Conservation (phyloP, 176 grass and related monocot species). For the Phoenix roebelenii region DNA sequence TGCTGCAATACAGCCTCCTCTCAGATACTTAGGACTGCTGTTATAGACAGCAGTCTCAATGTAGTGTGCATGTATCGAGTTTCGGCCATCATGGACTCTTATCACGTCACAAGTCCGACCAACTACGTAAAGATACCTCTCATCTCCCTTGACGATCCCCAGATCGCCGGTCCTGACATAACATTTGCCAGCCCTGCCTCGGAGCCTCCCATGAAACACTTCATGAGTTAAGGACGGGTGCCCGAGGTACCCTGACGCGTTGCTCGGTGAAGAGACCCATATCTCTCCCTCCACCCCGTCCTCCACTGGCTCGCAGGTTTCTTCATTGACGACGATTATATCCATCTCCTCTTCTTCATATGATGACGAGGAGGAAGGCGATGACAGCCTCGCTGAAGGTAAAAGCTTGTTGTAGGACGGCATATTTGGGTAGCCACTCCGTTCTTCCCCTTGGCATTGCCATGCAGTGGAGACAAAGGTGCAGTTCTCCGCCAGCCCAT, state of each 20-base stretch:
- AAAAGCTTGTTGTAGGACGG: slow-evolving; percentile 35
- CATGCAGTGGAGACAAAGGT: slow-evolving; percentile 61
- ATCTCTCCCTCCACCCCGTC: slow-evolving; percentile 55
- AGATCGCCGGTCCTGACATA: slow-evolving; percentile 52
- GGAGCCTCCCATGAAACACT: slow-evolving; percentile 28
- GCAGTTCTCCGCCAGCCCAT: slow-evolving; percentile 54
- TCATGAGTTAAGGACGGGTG: slow-evolving; percentile 38
- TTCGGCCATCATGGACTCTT: neutral
- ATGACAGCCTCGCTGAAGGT: slow-evolving; percentile 38
- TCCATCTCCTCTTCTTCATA: slow-evolving; percentile 23
- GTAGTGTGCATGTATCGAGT: slow-evolving; percentile 31
- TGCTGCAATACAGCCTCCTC: slow-evolving; percentile 30
- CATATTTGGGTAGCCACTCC: neutral
- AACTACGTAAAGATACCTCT: slow-evolving; percentile 36
- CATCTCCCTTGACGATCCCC: slow-evolving; percentile 20
- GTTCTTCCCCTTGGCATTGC: slow-evolving; percentile 1
- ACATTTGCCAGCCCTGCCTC: slow-evolving; percentile 14
- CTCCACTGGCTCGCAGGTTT: slow-evolving; percentile 28
- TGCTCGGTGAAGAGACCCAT: slow-evolving; percentile 58
- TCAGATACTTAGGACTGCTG: slow-evolving; percentile 9
- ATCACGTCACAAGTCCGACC: slow-evolving; percentile 25
- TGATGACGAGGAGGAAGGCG: neutral
- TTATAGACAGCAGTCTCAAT: slow-evolving; percentile 23
- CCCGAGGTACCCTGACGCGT: slow-evolving; percentile 48
- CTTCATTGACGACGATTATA: slow-evolving; percentile 38